Base-by-base conservation (phyloP, 345 rosid genomes). In the Bretschneidera sinensis region DNA sequence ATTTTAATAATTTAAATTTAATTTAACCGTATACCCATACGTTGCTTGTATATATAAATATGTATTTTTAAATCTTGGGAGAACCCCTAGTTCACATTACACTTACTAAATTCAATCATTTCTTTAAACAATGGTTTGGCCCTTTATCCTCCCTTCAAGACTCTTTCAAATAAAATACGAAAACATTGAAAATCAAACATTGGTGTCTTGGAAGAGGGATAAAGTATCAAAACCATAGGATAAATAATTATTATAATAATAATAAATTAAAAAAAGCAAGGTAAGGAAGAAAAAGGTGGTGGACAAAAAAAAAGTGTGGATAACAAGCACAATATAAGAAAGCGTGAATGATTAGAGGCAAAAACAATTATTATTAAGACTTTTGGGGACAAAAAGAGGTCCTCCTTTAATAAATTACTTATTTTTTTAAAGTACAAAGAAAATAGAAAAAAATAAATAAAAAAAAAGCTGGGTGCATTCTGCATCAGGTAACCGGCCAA, bases 201-300 rank as follows among this genome's bases (percentile, higher is more conserved):
- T 61, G 24, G 24, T 69, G 43, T 21, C 84, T 85, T 87, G 25
- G 57, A 64, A 34, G 75, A 71, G 78, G 81, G 81, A 67, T 79
- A 81, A 81, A 87, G 85, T 74, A 76, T 21, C 59, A 25, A 64
- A 50, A n/a, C n/a, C n/a, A n/a, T n/a, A n/a, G n/a, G n/a, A n/a
- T n/a, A n/a, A n/a, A n/a, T n/a, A 34, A n/a, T n/a, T n/a, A n/a
- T 22, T 21, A 48, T 54, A 28, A 68, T 56, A 55, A 67, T 59
- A 31, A 60, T 62, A 64, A 56, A 31, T 50, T 55, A 47, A 57
- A 66, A 58, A 55, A 63, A 60, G 59, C 50, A 48, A n/a, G n/a
- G n/a, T n/a, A 60, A 62, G 54, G 43, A 59, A 64, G 31, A 49
- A 49, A 35, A 52, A 60, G 45, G 54, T 31, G 43, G 60, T 57